Evolutionary conservation across 768 basidiomycete species (phyloP), one percentile per base, ranked within the genome.

Genomic region (Lepiota venenata): DNA sequence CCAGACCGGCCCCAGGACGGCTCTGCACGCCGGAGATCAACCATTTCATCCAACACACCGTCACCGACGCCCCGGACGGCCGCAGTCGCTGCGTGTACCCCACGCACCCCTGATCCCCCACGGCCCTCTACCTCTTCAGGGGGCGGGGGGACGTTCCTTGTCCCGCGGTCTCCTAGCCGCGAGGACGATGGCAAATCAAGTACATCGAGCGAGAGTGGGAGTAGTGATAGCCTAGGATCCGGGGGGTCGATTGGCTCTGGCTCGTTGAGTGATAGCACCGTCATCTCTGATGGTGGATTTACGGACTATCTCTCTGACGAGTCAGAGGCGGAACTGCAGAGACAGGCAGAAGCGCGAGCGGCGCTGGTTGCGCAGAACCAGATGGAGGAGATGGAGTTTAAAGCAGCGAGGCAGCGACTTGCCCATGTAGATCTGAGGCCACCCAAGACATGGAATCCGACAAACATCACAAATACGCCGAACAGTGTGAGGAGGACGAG

Each of bases 241-340:
- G 32, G 46, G 10, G 53, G 53, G 29, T 55, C 32, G 32, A 32
- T 32, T 32, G 9, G 32, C 32, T 70, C 79, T 45, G 81, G 83
- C 36, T 85, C 84, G 16, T 60, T 82, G 63, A 83, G 85, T 2
- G 87, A 88, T 65, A 82, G 82, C 56, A 92, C 91, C 3, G 78
- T 92, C 52, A 91, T 86, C 3, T 91, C 90, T 8, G 91, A 92
- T 60, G 91, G 90, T 11, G 89, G 83, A 14, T 93, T 93, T 64
- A 93, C 91, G 11, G 91, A 93, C 66, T 93, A 93, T 66, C 71
- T 92, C 27, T 92, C 90, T n/a, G 91, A 92, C 64, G 91, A 93
- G 69, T 92, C 90, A n/a, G 91, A 93, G 63, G 89, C 84, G 22
- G 91, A 93, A 65, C 69, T 93, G 51, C 91, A 93, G 69, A 77